These are phyloP conservation scores for Colletotrichum chlorophyti DNA, from an alignment of 2,329 filamentous ascomycete species.

Conservation along the genomic window DNA sequence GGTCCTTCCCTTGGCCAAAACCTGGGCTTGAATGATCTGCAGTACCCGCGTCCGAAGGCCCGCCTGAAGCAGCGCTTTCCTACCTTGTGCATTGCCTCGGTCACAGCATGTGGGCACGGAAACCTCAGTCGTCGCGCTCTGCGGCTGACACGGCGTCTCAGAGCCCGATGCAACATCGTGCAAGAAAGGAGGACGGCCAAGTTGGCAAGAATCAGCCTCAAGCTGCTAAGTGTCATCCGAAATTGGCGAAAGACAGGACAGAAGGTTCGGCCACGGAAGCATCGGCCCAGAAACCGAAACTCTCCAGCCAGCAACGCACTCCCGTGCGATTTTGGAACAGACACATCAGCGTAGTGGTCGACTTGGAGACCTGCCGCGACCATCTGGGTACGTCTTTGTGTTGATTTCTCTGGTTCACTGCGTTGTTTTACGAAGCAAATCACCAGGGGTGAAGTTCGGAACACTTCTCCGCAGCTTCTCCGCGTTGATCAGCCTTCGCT, in stretches of 20 bases:
- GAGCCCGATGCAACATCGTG: not conserved
- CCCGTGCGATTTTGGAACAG: slow-evolving; percentile 49
- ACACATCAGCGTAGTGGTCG: slow-evolving; percentile 56
- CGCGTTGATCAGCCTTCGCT: not conserved
- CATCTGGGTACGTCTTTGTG: slow-evolving; percentile 54
- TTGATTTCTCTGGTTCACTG: not conserved
- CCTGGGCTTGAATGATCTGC: not conserved
- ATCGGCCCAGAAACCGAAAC: slow-evolving; percentile 11
- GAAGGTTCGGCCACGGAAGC: not conserved
- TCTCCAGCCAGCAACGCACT: slow-evolving; percentile 8
- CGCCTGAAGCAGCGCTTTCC: not conserved
- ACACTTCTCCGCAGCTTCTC: not conserved
- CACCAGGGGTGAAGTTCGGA: not conserved
- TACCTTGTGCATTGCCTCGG: not conserved
- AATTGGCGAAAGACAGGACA: not conserved
- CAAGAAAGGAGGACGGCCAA: not conserved
- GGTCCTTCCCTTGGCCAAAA: not conserved
- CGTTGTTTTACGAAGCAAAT: not conserved
- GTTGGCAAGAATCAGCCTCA: not conserved
- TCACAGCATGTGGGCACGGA: not conserved
- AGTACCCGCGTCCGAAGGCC: not conserved
- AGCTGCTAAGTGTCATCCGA: not conserved
- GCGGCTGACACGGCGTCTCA: not conserved
- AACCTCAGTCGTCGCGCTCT: not conserved
- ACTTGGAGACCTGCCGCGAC: slow-evolving; percentile 57